A percentile compares a stretch with the other conserved stretches of the same genome.
Evolutionary conservation across 1,139 yeast species (phyloP).

Genomic region (Lodderomyces metapsilosis): DNA sequence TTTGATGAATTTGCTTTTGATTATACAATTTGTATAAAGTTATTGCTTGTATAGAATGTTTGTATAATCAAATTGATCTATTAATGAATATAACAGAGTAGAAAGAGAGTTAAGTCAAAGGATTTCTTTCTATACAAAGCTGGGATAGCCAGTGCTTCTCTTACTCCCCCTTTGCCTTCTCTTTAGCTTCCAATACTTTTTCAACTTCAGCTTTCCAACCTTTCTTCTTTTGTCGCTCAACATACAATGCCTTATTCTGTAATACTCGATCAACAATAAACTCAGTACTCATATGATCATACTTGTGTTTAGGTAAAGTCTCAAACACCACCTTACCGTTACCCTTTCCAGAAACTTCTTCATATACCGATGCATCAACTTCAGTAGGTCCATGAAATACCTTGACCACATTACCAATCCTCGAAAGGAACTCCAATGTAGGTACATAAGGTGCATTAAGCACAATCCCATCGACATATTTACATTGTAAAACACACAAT

Average conservation of each 20-base stretch:
- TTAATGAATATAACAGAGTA: too few species aligned
- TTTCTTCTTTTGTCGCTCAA: slow-evolving; percentile 74
- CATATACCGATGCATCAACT: slow-evolving; percentile 38
- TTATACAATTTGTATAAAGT: neutral
- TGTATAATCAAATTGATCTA: neutral
- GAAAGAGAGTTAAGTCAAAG: too few species aligned
- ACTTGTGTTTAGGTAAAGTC: slow-evolving; percentile 54
- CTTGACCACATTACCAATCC: slow-evolving; percentile 40
- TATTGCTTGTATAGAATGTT: neutral
- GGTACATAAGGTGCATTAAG: slow-evolving; percentile 67
- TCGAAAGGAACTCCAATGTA: slow-evolving; percentile 34
- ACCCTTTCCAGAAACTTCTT: slow-evolving; percentile 23
- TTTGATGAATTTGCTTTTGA: neutral
- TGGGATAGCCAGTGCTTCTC: too few species aligned
- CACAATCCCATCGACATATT: slow-evolving; percentile 74
- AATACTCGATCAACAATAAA: slow-evolving; percentile 70
- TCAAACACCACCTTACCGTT: slow-evolving; percentile 34
- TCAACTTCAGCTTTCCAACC: slow-evolving; percentile 65
- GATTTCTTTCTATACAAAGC: too few species aligned
- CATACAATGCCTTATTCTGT: slow-evolving; percentile 62
- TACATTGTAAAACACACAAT: slow-evolving; percentile 83
- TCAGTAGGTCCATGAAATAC: slow-evolving; percentile 68
- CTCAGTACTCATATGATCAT: slow-evolving; percentile 58
- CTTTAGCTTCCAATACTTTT: slow-evolving; percentile 24
- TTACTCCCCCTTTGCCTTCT: slow-evolving; percentile 5